These are phyloP conservation scores for Primulina tabacum DNA, from an alignment of 257 asterid genomes.

Conservation along the genomic window DNA sequence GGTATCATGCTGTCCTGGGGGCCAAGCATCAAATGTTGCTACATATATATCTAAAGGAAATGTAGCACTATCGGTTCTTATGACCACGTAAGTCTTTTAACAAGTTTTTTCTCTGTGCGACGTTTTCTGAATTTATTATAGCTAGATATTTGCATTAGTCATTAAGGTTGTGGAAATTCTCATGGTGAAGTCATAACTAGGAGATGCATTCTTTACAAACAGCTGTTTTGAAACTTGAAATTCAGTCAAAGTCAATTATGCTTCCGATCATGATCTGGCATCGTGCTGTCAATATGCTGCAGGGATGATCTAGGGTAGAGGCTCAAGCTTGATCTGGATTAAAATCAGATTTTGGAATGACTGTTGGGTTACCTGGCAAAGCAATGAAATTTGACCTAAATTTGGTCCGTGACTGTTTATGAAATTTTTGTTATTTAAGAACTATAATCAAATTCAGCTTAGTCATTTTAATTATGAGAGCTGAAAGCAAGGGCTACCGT, in stretches of 20 bases:
- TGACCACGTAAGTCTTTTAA: slow-evolving; percentile 79
- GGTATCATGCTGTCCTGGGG: slow-evolving; percentile 99
- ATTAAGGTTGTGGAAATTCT: neutral
- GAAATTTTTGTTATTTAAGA: neutral
- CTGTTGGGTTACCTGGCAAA: neutral
- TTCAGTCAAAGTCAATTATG: neutral
- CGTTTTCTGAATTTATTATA: slow-evolving; percentile 4
- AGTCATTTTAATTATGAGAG: neutral
- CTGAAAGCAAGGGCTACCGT: neutral
- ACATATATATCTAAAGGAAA: slow-evolving; percentile 93
- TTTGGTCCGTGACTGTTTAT: neutral
- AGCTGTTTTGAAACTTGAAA: slow-evolving; percentile 1
- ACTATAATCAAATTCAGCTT: neutral
- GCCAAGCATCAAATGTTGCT: slow-evolving; percentile 98
- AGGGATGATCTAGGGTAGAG: neutral
- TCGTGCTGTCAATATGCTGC: neutral
- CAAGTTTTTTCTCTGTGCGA: neutral
- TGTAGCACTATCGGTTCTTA: slow-evolving; percentile 97
- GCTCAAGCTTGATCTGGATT: neutral
- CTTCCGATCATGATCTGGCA: neutral
- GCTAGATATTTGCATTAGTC: neutral
- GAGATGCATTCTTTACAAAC: neutral
- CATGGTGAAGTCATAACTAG: neutral
- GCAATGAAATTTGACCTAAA: neutral
- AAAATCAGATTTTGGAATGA: neutral